These are phyloP conservation scores for Oryza brachyantha DNA, from an alignment of 176 grass and related monocot species.

Conservation along the genomic window DNA sequence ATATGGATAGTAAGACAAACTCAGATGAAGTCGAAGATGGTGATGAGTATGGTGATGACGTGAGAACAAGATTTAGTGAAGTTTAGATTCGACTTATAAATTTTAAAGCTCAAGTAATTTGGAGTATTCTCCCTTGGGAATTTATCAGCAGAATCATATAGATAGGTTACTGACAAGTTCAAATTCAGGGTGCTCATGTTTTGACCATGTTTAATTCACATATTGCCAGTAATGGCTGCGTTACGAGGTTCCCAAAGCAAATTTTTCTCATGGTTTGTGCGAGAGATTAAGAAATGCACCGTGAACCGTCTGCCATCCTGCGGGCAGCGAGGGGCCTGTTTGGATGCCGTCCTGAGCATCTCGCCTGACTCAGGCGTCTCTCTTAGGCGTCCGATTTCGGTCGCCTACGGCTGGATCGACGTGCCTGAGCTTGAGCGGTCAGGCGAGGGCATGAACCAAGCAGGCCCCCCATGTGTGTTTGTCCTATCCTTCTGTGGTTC, in stretches of 20 bases:
- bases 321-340: neutral
- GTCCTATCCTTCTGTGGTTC: no score
- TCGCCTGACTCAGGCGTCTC: no score
- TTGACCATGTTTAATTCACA: slow-evolving; percentile 40
- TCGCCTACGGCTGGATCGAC: no score
- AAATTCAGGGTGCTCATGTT: slow-evolving; percentile 22
- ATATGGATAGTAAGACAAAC: slow-evolving; percentile 20
- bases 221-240: slow-evolving; percentile 25
- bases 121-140: neutral
- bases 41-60: slow-evolving; percentile 37
- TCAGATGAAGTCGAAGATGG: slow-evolving; percentile 45
- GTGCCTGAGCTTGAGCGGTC: no score
- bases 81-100: slow-evolving; percentile 6
- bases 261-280: neutral
- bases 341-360: no score
- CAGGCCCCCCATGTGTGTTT: no score
- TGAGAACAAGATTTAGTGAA: slow-evolving; percentile 41
- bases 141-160: slow-evolving; percentile 46
- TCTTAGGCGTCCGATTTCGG: no score
- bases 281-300: neutral
- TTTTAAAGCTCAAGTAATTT: slow-evolving; percentile 12
- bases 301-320: neutral
- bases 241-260: slow-evolving; percentile 11
- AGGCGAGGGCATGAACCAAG: no score
- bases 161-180: slow-evolving; percentile 34